Evolutionary conservation across 2,329 filamentous ascomycete genomes (phyloP).

Genomic region (Exophiala sp.): DNA sequence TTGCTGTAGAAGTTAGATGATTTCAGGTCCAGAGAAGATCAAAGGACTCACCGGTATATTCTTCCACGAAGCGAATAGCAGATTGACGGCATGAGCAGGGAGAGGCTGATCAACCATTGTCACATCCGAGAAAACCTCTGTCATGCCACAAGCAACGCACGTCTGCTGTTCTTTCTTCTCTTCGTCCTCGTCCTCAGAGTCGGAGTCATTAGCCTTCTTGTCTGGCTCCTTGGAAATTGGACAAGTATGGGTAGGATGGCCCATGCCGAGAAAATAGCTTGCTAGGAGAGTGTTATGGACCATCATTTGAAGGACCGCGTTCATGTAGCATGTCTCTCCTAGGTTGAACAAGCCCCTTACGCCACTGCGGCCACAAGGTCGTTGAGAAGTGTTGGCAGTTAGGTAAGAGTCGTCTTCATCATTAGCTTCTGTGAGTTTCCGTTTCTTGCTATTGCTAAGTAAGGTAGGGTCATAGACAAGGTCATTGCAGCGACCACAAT

Average conservation of each 20-base stretch:
- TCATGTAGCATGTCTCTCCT: slow-evolving; percentile 98
- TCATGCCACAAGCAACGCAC: slow-evolving; percentile 60
- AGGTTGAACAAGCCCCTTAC: slow-evolving; percentile 94
- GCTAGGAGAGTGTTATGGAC: slow-evolving; percentile 89
- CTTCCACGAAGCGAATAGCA: slow-evolving; percentile 87
- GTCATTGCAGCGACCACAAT: slow-evolving; percentile 26
- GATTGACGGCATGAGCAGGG: slow-evolving; percentile 84
- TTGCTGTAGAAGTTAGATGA: slow-evolving; percentile 45
- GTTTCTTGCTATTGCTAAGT: slow-evolving; percentile 32
- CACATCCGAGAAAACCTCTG: slow-evolving; percentile 62
- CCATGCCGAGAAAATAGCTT: slow-evolving; percentile 88
- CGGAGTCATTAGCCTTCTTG: slow-evolving; percentile 26
- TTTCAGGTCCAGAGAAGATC: slow-evolving; percentile 3
- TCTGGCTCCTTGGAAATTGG: slow-evolving; percentile 38
- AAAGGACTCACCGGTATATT: slow-evolving; percentile 62
- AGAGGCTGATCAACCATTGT: slow-evolving; percentile 66
- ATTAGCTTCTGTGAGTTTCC: slow-evolving; percentile 34
- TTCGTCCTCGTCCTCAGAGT: slow-evolving; percentile 27
- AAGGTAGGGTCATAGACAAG: slow-evolving; percentile 27
- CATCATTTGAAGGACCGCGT: slow-evolving; percentile 88
- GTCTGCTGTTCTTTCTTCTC: slow-evolving; percentile 33
- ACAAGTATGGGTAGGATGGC: slow-evolving; percentile 77
- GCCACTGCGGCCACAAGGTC: slow-evolving; percentile 81
- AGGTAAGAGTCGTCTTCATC: slow-evolving; percentile 58
- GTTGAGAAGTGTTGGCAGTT: slow-evolving; percentile 38